phyloP scores from a whole-genome alignment of 495 filamentous ascomycete species.

The Podospora anserina region DNA sequence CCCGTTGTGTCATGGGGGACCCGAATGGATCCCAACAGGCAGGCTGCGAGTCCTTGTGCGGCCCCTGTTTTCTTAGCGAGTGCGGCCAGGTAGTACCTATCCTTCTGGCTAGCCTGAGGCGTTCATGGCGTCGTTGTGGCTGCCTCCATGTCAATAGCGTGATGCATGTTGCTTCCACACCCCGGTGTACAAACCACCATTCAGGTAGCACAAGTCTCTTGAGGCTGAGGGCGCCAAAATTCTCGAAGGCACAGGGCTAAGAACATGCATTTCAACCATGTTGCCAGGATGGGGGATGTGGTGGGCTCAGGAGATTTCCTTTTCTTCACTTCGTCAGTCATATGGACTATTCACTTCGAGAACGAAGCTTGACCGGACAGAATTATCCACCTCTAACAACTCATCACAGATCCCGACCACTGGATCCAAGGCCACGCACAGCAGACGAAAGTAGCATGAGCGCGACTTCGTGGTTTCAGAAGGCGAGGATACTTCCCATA shows the following conservation, averaged over 20 bases:
- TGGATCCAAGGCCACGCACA: background rate
- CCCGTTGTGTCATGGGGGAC: too few relatives aligned
- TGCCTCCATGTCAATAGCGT: background rate
- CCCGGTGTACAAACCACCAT: background rate
- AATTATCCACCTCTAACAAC: background rate
- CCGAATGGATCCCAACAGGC: too few relatives aligned
- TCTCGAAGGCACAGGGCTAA: too few relatives aligned
- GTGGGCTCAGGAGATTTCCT: too few relatives aligned
- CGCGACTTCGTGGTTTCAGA: background rate
- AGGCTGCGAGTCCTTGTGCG: background rate
- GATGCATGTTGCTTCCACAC: background rate
- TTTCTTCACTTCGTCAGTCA: background rate
- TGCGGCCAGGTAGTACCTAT: background rate
- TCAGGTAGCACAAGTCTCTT: background rate
- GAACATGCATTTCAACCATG: background rate
- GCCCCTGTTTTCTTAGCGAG: too few relatives aligned
- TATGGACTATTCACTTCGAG: background rate
- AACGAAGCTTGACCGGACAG: background rate
- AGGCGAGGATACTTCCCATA: too few relatives aligned
- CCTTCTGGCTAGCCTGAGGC: background rate
- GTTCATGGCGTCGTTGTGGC: background rate
- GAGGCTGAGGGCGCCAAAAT: background rate
- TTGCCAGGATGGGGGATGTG: background rate
- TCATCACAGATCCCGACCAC: background rate
- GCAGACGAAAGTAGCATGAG: background rate